Percentiles rank a stretch among this genome's conserved stretches.
These are phyloP conservation scores for Candida tetrigidarum DNA, from an alignment of 1,139 yeast species.

Conservation along the genomic window DNA sequence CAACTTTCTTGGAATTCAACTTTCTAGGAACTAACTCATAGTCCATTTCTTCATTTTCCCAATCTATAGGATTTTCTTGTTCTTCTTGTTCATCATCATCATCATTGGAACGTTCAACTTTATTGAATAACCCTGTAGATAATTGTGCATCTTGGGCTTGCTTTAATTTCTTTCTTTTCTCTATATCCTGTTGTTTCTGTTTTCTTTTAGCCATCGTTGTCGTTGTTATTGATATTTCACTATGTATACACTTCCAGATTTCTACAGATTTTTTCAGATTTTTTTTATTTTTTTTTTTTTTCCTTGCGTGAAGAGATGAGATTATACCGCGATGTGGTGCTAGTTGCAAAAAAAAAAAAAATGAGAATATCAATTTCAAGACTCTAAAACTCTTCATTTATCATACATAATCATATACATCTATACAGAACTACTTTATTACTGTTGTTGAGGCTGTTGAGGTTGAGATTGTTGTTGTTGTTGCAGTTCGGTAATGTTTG, in stretches of 20 bases:
- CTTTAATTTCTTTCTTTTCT: slow-evolving; percentile 54
- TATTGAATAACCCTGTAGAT: slow-evolving; percentile 44
- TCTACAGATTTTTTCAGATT: slow-evolving; percentile 8
- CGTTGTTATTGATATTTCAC: neutral
- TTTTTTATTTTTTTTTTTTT: slow-evolving; percentile 9
- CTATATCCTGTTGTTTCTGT: slow-evolving; percentile 46
- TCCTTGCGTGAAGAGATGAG: slow-evolving; percentile 3
- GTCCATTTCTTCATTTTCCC: slow-evolving; percentile 72
- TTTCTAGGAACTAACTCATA: slow-evolving; percentile 66
- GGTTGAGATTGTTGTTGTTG: neutral
- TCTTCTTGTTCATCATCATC: slow-evolving; percentile 16
- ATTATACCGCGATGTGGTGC: neutral
- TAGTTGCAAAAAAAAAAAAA: neutral
- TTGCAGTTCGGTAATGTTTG: slow-evolving; percentile 57
- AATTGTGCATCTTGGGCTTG: slow-evolving; percentile 52
- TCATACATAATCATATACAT: neutral
- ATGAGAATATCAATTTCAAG: neutral
- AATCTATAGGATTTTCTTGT: slow-evolving; percentile 24
- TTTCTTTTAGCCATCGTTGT: slow-evolving; percentile 45
- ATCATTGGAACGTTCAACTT: slow-evolving; percentile 21
- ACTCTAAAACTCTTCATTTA: neutral
- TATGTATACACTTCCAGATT: neutral
- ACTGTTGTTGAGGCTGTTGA: neutral
- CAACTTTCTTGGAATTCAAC: slow-evolving; percentile 42
- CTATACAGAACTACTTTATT: neutral